Conservation (phyloP, 1,284 basidiomycete species). For the Ganoderma sinense region DNA sequence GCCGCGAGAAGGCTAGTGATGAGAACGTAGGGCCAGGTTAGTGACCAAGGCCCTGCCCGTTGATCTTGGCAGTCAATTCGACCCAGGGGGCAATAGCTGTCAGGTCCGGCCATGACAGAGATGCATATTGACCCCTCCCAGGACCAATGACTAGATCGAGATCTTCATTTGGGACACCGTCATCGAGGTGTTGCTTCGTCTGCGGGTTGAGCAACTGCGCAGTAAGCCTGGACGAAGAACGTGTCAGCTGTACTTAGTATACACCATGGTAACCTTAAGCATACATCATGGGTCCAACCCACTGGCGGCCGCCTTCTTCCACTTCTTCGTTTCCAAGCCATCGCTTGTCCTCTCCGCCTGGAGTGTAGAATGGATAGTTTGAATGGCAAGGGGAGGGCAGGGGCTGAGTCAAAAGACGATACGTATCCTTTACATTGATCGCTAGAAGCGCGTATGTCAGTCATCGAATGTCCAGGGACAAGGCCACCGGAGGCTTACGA, state of each 20-base stretch:
- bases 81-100: constrained; percentile 81
- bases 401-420: constrained; percentile 57
- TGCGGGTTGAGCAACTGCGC: constrained; percentile 64
- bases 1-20: background rate
- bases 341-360: constrained; percentile 70
- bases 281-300: constrained; percentile 79
- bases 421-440: constrained; percentile 34
- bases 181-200: constrained; percentile 46
- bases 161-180: constrained; percentile 51
- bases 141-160: constrained; percentile 56
- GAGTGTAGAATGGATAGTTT: constrained; percentile 77
- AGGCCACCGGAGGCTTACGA: constrained; percentile 10
- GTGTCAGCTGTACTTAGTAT: background rate
- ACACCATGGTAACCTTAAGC: constrained; percentile 31
- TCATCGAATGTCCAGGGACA: background rate
- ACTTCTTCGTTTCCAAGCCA: constrained; percentile 62
- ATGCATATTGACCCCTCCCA: constrained; percentile 66
- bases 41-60: constrained; percentile 73
- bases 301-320: constrained; percentile 68
- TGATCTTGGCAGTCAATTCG: constrained; percentile 67
- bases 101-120: constrained; percentile 74
- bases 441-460: background rate
- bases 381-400: constrained; percentile 58
- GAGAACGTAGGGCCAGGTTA: constrained; percentile 33
- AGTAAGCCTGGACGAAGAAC: constrained; percentile 55